Evolutionary conservation across 2,329 filamentous ascomycete genomes (phyloP).

Genomic region (Aspergillus melleus): DNA sequence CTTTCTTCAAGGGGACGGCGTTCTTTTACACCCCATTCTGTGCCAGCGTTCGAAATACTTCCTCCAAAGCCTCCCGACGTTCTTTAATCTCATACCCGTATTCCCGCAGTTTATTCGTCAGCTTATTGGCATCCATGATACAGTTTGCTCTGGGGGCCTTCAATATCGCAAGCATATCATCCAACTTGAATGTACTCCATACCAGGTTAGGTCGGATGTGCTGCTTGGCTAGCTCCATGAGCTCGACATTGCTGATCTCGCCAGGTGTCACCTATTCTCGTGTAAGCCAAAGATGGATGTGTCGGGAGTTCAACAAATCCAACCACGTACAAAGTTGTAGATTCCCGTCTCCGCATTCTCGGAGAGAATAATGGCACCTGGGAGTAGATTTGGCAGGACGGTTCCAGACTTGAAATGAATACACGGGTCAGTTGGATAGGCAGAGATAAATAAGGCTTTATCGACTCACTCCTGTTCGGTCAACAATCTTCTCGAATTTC

Average conservation of each 20-base stretch:
- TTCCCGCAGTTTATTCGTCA: not conserved
- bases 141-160: not conserved
- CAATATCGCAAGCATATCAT: not conserved
- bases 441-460: too few species aligned
- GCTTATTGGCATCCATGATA: not conserved
- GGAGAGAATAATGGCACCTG: not conserved
- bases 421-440: too few species aligned
- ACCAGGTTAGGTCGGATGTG: not conserved
- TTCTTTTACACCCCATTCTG: too few species aligned
- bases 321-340: not conserved
- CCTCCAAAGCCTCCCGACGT: too few species aligned
- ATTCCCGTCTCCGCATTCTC: not conserved
- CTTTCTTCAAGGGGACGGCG: too few species aligned
- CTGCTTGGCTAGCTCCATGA: constrained; percentile 2
- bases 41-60: too few species aligned
- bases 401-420: not conserved
- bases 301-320: too few species aligned
- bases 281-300: too few species aligned
- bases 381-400: not conserved
- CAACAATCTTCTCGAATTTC: constrained; percentile 4
- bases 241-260: not conserved
- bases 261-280: too few species aligned
- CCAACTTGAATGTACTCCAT: not conserved
- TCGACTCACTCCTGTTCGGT: not conserved
- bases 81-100: not conserved